Conservation (phyloP, 2,329 filamentous ascomycete species). For the Helicocarpus griseus region DNA sequence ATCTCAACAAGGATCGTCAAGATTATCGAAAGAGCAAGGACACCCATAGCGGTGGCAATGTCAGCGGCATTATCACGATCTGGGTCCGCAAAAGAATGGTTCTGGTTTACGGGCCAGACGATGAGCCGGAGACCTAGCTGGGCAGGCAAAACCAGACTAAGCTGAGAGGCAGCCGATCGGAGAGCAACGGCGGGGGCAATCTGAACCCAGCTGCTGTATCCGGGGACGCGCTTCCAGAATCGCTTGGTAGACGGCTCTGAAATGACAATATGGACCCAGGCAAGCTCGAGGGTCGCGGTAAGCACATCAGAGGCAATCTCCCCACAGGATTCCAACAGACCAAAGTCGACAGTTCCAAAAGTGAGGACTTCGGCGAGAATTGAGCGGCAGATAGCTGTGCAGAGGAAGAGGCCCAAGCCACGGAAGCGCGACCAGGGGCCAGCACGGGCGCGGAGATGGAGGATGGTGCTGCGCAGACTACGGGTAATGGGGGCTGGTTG, state of each 20-base stretch:
- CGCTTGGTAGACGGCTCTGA: conserved; percentile 53
- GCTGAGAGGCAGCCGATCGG: conserved; percentile 48
- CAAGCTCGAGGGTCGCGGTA: conserved; percentile 59
- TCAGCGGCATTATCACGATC: conserved; percentile 24
- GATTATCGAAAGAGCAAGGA: conserved; percentile 20
- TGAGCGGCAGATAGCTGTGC: conserved; percentile 37
- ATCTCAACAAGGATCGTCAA: conserved; percentile 57
- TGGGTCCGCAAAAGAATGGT: conserved; percentile 13
- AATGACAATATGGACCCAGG: conserved; percentile 82
- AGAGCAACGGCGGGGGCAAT: conserved; percentile 59
- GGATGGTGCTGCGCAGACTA: conserved; percentile 48
- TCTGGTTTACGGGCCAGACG: conserved; percentile 33
- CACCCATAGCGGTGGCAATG: conserved; percentile 30
- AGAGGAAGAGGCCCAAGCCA: conserved; percentile 47
- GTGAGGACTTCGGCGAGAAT: conserved; percentile 39
- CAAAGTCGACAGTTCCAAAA: conserved; percentile 20
- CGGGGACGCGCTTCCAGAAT: conserved; percentile 62
- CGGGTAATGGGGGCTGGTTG: conserved; percentile 52
- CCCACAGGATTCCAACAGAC: conserved; percentile 40
- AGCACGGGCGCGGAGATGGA: conserved; percentile 52
- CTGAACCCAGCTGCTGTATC: conserved; percentile 56
- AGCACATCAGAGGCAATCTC: conserved; percentile 50
- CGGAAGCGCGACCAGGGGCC: conserved; percentile 61
- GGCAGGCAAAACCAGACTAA: conserved; percentile 40
- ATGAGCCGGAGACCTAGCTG: conserved; percentile 34